Base-by-base conservation (phyloP, 306 rosid genomes). In the Pueraria montana region DNA sequence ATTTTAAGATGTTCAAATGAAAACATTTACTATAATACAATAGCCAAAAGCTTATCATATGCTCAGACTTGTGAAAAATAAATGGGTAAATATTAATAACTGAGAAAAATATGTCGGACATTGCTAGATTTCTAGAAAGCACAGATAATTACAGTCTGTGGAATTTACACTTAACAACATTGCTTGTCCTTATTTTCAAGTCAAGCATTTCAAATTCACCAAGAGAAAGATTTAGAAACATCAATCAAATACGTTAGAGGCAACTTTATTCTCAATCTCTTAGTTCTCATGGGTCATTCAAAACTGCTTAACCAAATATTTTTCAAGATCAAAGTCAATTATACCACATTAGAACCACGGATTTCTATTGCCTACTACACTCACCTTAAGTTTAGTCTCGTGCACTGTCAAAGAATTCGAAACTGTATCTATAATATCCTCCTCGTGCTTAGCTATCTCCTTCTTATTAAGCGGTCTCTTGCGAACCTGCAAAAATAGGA, bases 391-490 rank as follows among this genome's bases (percentile, higher is more conserved):
- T 80, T 94, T 94, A 30, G 97, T 92, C 83, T 94, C 98, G 63
- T 94, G 93, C 64, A 94, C 98, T 36, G 97, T 92, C 24, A 94
- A 50, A 71, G 91, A 81, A 78, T 94, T 90, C 0, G 93, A 87
- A 82, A 68, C 83, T 14, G 96, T 91, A 1, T 92, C 96, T 42
- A 94, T 82, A 38, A 94, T 94, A 84, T 94, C 98, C 86, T 89
- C 97, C 90, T 94, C 98, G 63, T 87, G 80, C 91, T 92, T 94
- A 13, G 92, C 89, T 76, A 87, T 74, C 81, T 94, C 98, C 87
- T 92, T 94, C 84, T 94, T 94, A 78, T 94, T 94, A 30, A 94
- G 91, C 20, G 98, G 98, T 79, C 98, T 92, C 86, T 94, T 94
- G 78, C 98, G 92, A 71, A 94, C 98, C 98, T 94, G 91, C 80